Evolutionary conservation across 345 rosid genomes (phyloP).

Genomic region (Anastatica hierochuntica): DNA sequence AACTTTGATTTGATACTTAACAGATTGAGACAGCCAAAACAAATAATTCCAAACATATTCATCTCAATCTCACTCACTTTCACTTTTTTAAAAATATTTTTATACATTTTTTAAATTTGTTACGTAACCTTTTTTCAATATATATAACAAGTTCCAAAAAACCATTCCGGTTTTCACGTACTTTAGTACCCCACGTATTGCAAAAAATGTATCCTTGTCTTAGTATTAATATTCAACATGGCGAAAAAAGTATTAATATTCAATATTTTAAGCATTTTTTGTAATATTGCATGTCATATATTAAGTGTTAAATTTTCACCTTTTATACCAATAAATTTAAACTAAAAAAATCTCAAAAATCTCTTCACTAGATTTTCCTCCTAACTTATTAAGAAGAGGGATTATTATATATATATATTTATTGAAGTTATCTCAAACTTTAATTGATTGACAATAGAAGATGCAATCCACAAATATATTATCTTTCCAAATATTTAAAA

Average conservation of each 20-base stretch:
- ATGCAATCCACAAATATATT: too few relatives aligned
- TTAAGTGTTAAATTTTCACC: too few relatives aligned
- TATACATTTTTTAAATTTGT: neutral
- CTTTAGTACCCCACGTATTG: conserved; percentile 1
- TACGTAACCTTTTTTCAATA: neutral
- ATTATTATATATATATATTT: too few relatives aligned
- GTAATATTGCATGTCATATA: too few relatives aligned
- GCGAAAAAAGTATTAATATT: too few relatives aligned
- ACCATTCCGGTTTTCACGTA: conserved; percentile 16
- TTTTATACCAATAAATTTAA: too few relatives aligned
- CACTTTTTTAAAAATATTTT: neutral
- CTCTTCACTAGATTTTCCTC: too few relatives aligned
- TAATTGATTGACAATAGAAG: too few relatives aligned
- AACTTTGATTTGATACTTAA: conserved; percentile 5
- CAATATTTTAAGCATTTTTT: neutral
- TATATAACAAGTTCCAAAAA: conserved; percentile 15
- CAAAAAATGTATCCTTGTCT: neutral
- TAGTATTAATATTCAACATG: neutral
- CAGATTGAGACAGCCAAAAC: conserved; percentile 19
- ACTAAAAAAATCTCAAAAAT: too few relatives aligned
- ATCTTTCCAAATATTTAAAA: too few relatives aligned
- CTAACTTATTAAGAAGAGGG: too few relatives aligned
- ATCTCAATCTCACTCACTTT: conserved; percentile 19
- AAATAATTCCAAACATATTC: conserved; percentile 13
- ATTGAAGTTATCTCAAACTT: too few relatives aligned